Evolutionary conservation across 768 basidiomycete species (phyloP).

Genomic region (Rhizopogon roseolus): DNA sequence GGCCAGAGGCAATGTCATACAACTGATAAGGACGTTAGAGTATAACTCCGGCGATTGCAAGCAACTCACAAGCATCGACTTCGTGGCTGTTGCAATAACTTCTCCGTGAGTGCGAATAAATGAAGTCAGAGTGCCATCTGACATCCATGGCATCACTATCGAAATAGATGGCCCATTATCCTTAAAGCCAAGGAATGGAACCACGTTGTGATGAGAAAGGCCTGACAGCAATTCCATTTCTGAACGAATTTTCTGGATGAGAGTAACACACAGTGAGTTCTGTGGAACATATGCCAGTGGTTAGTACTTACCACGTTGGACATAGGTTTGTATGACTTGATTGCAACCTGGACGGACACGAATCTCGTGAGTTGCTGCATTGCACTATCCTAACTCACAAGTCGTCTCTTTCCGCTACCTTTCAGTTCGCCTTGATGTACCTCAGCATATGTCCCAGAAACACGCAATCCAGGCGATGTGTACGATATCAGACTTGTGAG

Average conservation of each 20-base stretch:
- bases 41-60: neutral
- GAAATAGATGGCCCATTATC: neutral
- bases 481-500: neutral
- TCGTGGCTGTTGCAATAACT: neutral
- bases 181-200: neutral
- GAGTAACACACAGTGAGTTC: neutral
- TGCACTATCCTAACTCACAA: neutral
- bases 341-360: neutral
- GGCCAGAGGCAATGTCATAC: neutral
- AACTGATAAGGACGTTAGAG: neutral
- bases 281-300: neutral
- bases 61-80: neutral
- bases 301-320: too few species aligned
- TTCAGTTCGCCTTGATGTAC: neutral
- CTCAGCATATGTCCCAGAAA: neutral
- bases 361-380: neutral
- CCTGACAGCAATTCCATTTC: neutral
- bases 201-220: neutral
- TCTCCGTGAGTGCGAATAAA: neutral
- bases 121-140: neutral
- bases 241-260: neutral
- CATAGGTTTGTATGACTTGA: neutral
- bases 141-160: neutral
- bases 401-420: neutral
- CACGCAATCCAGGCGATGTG: neutral